Evolutionary conservation across 306 rosid genomes (phyloP), one percentile per base, ranked within the genome.

Genomic region (Quercus engelmannii): DNA sequence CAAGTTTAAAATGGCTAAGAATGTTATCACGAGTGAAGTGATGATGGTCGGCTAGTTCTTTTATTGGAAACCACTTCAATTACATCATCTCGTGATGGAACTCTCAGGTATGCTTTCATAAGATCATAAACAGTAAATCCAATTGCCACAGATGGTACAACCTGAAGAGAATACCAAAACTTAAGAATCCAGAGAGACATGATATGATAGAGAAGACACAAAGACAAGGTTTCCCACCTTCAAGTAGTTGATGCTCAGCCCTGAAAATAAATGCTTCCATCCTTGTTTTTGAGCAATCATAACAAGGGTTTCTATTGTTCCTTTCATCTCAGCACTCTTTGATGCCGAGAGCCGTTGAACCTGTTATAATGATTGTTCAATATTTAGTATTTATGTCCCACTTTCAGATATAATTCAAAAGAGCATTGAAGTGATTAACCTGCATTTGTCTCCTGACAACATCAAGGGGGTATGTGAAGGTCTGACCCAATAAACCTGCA

Each of bases 371-470:
- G 14, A 25, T 25, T 69, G 73, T 59, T 71, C 75, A 52, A 73
- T 35, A 78, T 41, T 74, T 31, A 77, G 69, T 35, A 71, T 57
- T 64, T 31, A 79, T 54, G 26, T 76, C 79, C 35, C 46, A 55
- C 52, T 61, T 81, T 62, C 55, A 77, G 68, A 30, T 51, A 74
- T 49, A 55, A 65, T 55, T 75, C 55, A 55, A 74, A 78, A 26
- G 63, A 75, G 51, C 61, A 49, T 61, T 76, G 55, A 75, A 55
- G 77, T 55, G 74, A 55, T 30, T 52, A 87, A 91, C 99, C 98
- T 95, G 98, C 99, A 95, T 95, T 88, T 95, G 98, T 84, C 99
- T 89, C 91, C 99, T 87, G 49, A 93, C 98, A 83, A 95, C 99
- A 80, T 95, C 98, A 41, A 95, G 99, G 68, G 99, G 98, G 76